Conservation (phyloP, 192 early-diverging fungal genomes). For the Coemansia brasiliensis region DNA sequence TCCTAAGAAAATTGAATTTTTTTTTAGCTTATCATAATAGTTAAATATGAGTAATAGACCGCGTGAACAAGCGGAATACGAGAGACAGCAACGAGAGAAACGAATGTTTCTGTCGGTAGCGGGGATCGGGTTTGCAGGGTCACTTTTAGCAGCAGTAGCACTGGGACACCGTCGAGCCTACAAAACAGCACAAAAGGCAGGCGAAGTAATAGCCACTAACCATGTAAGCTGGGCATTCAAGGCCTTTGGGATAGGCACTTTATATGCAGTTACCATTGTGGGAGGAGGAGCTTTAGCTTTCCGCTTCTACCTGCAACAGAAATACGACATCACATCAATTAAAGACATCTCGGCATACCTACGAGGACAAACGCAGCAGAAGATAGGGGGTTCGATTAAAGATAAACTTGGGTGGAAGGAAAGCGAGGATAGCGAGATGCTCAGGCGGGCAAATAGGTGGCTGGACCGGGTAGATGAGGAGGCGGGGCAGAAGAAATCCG, state of each 20-base stretch:
- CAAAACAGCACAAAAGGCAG: constrained; percentile 13
- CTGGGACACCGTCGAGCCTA: constrained; percentile 44
- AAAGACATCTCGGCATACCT: constrained; percentile 16
- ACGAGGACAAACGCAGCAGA: constrained; percentile 7
- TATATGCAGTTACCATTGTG: constrained; percentile 39
- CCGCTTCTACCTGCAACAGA: constrained; percentile 39
- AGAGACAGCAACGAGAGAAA: constrained; percentile 36
- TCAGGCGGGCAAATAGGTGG: constrained; percentile 20
- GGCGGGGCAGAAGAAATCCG: constrained; percentile 28
- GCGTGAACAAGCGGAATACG: constrained; percentile 23
- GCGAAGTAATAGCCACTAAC: constrained; percentile 20
- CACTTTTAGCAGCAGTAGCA: constrained; percentile 29
- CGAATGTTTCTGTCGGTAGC: constrained; percentile 24
- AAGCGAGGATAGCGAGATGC: constrained; percentile 14
- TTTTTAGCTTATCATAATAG: background rate
- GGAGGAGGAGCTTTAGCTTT: constrained; percentile 19
- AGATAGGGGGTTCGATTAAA: constrained; percentile 14
- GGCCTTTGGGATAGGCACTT: constrained; percentile 45
- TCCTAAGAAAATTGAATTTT: background rate
- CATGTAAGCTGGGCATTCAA: constrained; percentile 29
- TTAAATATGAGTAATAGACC: constrained; percentile 12
- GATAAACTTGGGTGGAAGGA: constrained; percentile 15
- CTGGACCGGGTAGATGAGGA: constrained; percentile 20
- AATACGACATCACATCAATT: constrained; percentile 12
- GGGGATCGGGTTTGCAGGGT: constrained; percentile 30